Percentiles rank a stretch among this genome's conserved stretches.
Evolutionary conservation across 1,284 basidiomycete genomes (phyloP).

Genomic region (Ceratobasidium sp.): DNA sequence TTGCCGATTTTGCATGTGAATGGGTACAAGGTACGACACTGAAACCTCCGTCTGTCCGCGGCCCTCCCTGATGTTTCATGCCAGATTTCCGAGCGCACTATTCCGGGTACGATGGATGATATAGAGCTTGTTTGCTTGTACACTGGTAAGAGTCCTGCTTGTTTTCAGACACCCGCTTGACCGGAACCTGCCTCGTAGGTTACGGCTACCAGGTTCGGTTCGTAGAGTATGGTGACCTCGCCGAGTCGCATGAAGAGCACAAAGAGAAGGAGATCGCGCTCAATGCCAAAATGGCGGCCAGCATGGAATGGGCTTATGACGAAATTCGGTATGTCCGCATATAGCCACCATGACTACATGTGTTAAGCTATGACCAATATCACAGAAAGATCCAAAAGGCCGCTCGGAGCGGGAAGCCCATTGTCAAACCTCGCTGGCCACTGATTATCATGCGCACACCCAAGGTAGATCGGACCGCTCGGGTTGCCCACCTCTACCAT

Average conservation of each 20-base stretch:
- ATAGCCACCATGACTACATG: background rate
- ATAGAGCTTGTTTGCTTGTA: constrained; percentile 77
- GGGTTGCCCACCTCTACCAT: background rate
- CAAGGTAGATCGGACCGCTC: constrained; percentile 58
- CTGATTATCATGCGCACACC: constrained; percentile 83
- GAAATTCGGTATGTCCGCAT: constrained; percentile 61
- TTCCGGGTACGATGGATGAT: constrained; percentile 88
- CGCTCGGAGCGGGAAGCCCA: constrained; percentile 75
- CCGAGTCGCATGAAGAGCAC: constrained; percentile 65
- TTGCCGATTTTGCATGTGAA: constrained; percentile 88
- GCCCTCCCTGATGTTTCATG: constrained; percentile 56
- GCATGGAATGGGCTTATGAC: constrained; percentile 80
- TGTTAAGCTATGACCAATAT: background rate
- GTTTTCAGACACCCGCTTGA: background rate
- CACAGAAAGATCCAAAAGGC: constrained; percentile 71
- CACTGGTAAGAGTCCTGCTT: constrained; percentile 52
- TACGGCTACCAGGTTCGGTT: constrained; percentile 89
- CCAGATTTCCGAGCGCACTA: constrained; percentile 88
- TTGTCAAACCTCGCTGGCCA: constrained; percentile 86
- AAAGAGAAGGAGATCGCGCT: constrained; percentile 50
- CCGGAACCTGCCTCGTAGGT: constrained; percentile 57
- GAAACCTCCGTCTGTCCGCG: background rate
- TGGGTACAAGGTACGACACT: constrained; percentile 8
- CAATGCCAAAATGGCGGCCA: constrained; percentile 68
- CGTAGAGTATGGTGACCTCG: constrained; percentile 69